phyloP scores from a whole-genome alignment of 2,329 filamentous ascomycete genomes.

The Aspergillus sp. region DNA sequence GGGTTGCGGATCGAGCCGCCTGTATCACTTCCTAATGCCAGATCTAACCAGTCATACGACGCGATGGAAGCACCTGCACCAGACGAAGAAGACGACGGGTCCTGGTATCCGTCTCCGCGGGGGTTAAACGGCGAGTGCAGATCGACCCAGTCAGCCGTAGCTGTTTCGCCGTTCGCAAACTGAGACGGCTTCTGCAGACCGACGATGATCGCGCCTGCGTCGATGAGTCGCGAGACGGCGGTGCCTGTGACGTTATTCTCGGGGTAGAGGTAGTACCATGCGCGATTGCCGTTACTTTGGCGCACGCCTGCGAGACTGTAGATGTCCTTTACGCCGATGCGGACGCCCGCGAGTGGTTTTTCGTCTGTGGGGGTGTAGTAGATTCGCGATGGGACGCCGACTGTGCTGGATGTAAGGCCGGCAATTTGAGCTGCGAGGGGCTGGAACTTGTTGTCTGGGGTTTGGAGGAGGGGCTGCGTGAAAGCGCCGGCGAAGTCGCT shows the following conservation, averaged over 20 bases:
- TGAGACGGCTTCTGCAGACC: slow-evolving; percentile 22
- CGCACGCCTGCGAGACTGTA: slow-evolving; percentile 54
- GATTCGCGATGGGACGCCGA: slow-evolving; percentile 56
- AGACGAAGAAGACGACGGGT: slow-evolving; percentile 18
- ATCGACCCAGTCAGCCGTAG: slow-evolving; percentile 22
- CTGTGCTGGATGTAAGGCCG: slow-evolving; percentile 30
- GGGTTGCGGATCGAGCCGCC: neutral
- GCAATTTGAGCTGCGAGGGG: neutral
- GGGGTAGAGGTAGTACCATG: slow-evolving; percentile 53
- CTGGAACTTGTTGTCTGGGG: neutral
- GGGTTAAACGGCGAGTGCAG: slow-evolving; percentile 29
- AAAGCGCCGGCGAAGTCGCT: neutral
- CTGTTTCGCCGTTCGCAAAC: slow-evolving; percentile 20
- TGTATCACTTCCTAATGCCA: slow-evolving; percentile 38
- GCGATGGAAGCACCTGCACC: slow-evolving; percentile 23
- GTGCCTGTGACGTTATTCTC: slow-evolving; percentile 43
- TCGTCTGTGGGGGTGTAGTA: slow-evolving; percentile 46
- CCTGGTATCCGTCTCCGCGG: slow-evolving; percentile 32
- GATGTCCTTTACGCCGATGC: slow-evolving; percentile 61
- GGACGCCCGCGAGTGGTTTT: slow-evolving; percentile 54
- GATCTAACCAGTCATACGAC: slow-evolving; percentile 41
- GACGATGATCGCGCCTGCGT: slow-evolving; percentile 50
- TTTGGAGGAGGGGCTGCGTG: neutral
- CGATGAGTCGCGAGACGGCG: slow-evolving; percentile 50
- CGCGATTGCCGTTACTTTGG: slow-evolving; percentile 54